Conservation (phyloP, 129 eudicot genomes). For the Tagetes patula region DNA sequence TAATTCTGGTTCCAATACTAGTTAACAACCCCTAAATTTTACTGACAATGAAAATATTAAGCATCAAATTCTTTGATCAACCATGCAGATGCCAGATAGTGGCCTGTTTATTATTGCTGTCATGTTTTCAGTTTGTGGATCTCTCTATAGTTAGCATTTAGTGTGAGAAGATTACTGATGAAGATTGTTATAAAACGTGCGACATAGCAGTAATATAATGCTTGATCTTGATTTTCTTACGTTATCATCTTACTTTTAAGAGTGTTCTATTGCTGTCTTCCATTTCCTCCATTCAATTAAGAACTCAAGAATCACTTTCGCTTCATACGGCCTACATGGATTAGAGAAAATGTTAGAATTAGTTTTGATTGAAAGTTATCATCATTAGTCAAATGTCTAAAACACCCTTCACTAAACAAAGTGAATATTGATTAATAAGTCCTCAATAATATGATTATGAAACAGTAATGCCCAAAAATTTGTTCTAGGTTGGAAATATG, state of each 20-base stretch:
- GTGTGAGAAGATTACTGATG: background rate
- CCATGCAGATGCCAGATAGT: background rate
- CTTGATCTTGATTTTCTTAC: background rate
- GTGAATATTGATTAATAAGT: background rate
- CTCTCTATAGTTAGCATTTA: background rate
- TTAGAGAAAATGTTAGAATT: background rate
- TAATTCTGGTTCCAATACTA: background rate
- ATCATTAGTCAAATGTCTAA: background rate
- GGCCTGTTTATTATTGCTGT: background rate
- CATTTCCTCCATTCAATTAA: background rate
- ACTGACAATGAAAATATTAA: background rate
- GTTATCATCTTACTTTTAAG: background rate
- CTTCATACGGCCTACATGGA: background rate
- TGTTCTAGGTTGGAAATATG: conserved; percentile 8
- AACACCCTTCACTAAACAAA: background rate
- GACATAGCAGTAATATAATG: too few species aligned
- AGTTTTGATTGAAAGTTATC: background rate
- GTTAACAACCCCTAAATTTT: background rate
- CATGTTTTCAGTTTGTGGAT: background rate
- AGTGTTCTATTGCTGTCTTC: background rate
- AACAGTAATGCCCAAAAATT: background rate
- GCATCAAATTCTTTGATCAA: background rate
- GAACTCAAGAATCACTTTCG: background rate
- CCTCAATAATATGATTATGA: too few species aligned
- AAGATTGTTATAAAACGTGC: too few species aligned